phyloP scores from a whole-genome alignment of 495 filamentous ascomycete genomes.

The Tuber magnatum region DNA sequence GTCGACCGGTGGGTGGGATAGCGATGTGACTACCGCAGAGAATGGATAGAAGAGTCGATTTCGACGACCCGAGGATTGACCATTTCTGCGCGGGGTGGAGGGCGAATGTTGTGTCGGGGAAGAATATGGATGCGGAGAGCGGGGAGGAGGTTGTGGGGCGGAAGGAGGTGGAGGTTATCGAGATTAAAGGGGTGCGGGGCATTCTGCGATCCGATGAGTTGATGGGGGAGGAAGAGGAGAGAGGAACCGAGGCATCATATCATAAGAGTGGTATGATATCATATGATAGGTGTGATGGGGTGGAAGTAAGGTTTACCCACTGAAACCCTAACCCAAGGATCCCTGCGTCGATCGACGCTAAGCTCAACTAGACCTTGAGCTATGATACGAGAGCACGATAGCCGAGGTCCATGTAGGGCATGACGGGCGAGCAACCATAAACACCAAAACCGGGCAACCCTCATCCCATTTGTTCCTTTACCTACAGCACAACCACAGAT shows the following conservation, averaged over 20 bases:
- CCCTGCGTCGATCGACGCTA: neutral
- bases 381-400: neutral
- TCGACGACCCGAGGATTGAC: constrained; percentile 56
- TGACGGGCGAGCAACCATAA: neutral
- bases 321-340: constrained; percentile 4
- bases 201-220: no score
- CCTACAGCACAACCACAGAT: neutral
- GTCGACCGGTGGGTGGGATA: constrained; percentile 54
- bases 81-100: constrained; percentile 51
- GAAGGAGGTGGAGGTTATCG: constrained; percentile 35
- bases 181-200: constrained; percentile 28
- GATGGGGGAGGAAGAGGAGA: neutral
- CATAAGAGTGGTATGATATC: neutral
- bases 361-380: constrained; percentile 1
- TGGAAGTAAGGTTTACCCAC: neutral
- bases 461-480: constrained; percentile 3
- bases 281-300: neutral
- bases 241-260: neutral
- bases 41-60: constrained; percentile 58
- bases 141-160: constrained; percentile 19
- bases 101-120: constrained; percentile 51
- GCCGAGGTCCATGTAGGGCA: constrained; percentile 9
- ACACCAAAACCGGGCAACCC: constrained; percentile 1
- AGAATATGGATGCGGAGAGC: constrained; percentile 47
- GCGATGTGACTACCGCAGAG: constrained; percentile 57